Conservation (phyloP, 2,329 filamentous ascomycete genomes). For the Hortaea werneckii region DNA sequence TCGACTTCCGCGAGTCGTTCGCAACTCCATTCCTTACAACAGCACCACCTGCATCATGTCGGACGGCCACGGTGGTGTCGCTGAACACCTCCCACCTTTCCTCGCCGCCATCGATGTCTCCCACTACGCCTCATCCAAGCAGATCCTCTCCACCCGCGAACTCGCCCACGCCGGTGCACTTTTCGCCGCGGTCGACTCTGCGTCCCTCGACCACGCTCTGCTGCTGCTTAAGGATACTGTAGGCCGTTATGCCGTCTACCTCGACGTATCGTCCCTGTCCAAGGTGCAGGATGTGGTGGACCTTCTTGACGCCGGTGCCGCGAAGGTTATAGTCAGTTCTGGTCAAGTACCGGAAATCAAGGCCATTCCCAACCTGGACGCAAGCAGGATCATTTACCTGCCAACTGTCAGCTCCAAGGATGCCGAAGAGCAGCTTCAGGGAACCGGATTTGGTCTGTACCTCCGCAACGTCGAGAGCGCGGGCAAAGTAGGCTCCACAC, state of each 20-base stretch:
- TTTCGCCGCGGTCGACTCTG: slow-evolving; percentile 41
- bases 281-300: slow-evolving; percentile 64
- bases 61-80: neutral
- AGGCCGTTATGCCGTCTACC: slow-evolving; percentile 51
- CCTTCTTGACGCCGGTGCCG: slow-evolving; percentile 74
- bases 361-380: slow-evolving; percentile 41
- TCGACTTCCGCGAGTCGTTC: neutral
- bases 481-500: slow-evolving; percentile 34
- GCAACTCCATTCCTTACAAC: neutral
- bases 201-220: slow-evolving; percentile 36
- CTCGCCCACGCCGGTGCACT: slow-evolving; percentile 51
- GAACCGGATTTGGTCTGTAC: slow-evolving; percentile 37
- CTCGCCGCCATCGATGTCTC: slow-evolving; percentile 41
- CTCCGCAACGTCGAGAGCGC: slow-evolving; percentile 29
- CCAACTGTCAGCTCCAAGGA: slow-evolving; percentile 35
- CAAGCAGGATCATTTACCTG: slow-evolving; percentile 46
- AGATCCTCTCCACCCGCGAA: slow-evolving; percentile 37
- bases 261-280: slow-evolving; percentile 63
- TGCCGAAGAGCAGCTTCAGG: slow-evolving; percentile 32
- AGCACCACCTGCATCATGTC: neutral
- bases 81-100: slow-evolving; percentile 28
- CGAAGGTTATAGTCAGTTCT: slow-evolving; percentile 70
- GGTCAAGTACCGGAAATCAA: slow-evolving; percentile 53
- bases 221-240: slow-evolving; percentile 48
- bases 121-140: slow-evolving; percentile 27